Percentiles rank a stretch among this genome's conserved stretches.
These are phyloP conservation scores for Calycina marina DNA, from an alignment of 2,329 filamentous ascomycete species.

Conservation along the genomic window DNA sequence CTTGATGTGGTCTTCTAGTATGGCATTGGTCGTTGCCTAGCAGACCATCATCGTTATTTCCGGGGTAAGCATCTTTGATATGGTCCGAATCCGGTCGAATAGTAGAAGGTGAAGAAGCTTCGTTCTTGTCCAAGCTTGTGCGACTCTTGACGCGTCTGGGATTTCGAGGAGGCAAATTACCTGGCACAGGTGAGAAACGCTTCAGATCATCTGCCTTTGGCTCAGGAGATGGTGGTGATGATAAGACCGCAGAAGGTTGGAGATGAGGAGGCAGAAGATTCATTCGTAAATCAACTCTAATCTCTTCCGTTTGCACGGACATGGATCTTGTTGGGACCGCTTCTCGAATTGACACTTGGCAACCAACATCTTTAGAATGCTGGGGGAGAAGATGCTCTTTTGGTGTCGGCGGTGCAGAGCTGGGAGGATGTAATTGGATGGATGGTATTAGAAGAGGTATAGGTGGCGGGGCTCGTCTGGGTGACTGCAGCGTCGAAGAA, in stretches of 20 bases:
- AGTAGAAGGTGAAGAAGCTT: conserved; percentile 40
- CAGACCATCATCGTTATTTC: conserved; percentile 69
- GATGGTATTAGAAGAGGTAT: conserved; percentile 50
- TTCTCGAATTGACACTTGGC: conserved; percentile 53
- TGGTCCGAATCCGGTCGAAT: conserved; percentile 23
- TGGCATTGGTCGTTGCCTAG: conserved; percentile 40
- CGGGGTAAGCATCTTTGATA: conserved; percentile 54
- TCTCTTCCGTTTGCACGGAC: conserved; percentile 74
- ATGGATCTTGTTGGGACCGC: conserved; percentile 28
- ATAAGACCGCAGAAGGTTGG: conserved; percentile 61
- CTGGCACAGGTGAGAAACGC: conserved; percentile 36
- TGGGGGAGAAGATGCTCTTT: conserved; percentile 62
- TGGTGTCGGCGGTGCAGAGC: conserved; percentile 68
- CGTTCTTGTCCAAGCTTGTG: conserved; percentile 29
- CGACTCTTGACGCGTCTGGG: conserved; percentile 38
- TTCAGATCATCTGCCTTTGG: conserved; percentile 20
- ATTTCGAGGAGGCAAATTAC: conserved; percentile 42
- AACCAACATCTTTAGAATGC: conserved; percentile 67
- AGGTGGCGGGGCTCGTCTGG: conserved; percentile 18
- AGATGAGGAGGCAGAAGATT: conserved; percentile 64
- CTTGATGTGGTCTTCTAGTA: conserved; percentile 53
- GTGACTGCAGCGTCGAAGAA: conserved; percentile 8
- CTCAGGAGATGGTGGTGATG: conserved; percentile 41
- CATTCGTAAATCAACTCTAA: conserved; percentile 66
- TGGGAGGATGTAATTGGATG: conserved; percentile 83